Conservation (phyloP, 2,329 filamentous ascomycete species). For the Aspergillus sp. region DNA sequence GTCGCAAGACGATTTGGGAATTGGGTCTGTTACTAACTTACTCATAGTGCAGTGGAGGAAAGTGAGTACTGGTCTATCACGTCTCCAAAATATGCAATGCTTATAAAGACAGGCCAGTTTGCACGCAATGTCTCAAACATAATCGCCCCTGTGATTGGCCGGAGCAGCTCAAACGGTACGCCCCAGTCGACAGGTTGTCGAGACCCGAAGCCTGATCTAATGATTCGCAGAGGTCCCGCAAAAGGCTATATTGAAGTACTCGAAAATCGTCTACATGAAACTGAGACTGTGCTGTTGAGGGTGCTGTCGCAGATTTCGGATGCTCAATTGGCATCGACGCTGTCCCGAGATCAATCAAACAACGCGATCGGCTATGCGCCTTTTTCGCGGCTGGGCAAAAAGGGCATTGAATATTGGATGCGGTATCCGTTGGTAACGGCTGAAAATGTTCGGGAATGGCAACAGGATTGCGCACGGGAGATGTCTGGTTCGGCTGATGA, state of each 20-base stretch:
- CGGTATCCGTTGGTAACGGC: constrained; percentile 28
- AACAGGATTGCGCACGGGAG: constrained; percentile 19
- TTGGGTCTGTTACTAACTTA: neutral
- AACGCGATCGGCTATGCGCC: constrained; percentile 7
- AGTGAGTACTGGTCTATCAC: constrained; percentile 18
- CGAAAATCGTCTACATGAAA: constrained; percentile 37
- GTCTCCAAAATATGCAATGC: constrained; percentile 1
- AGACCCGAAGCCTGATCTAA: no score
- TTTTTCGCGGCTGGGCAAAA: constrained; percentile 21
- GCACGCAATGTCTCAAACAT: constrained; percentile 29
- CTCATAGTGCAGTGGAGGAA: constrained; percentile 33
- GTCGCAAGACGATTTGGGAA: neutral
- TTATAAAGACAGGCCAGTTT: constrained; percentile 23
- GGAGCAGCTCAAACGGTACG: constrained; percentile 32
- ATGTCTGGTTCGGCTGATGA: neutral
- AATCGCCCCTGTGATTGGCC: constrained; percentile 33
- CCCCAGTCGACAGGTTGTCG: neutral
- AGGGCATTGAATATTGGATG: constrained; percentile 33
- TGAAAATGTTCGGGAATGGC: constrained; percentile 31
- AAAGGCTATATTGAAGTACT: constrained; percentile 43
- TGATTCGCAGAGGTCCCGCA: constrained; percentile 34
- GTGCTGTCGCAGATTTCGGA: constrained; percentile 29
- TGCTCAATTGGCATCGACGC: constrained; percentile 22
- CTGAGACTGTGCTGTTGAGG: constrained; percentile 34
- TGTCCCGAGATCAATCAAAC: constrained; percentile 7